These are phyloP conservation scores for Hypoxylon intermedium DNA, from an alignment of 495 filamentous ascomycete species.

Conservation along the genomic window DNA sequence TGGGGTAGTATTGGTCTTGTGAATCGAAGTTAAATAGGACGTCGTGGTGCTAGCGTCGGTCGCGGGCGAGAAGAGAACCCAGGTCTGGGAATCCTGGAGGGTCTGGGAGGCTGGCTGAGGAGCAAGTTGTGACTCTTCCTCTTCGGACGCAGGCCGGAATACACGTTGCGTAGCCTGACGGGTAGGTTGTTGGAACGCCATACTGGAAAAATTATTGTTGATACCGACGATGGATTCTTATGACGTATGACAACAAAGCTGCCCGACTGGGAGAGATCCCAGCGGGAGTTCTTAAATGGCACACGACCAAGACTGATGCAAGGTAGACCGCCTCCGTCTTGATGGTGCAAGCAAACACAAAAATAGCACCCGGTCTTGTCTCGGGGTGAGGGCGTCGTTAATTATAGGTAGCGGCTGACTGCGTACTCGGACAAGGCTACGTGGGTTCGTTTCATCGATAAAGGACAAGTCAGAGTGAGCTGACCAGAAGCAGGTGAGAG, in stretches of 20 bases:
- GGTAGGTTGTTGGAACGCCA: slow-evolving; percentile 86
- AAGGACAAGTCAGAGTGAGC: slow-evolving; percentile 20
- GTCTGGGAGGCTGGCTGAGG: slow-evolving; percentile 48
- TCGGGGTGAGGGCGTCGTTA: slow-evolving; percentile 14
- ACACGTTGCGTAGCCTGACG: slow-evolving; percentile 66
- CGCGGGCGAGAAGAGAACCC: slow-evolving; percentile 90
- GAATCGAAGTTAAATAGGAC: slow-evolving; percentile 75
- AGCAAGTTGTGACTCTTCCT: slow-evolving; percentile 52
- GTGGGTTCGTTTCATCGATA: slow-evolving; percentile 19
- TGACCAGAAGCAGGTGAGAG: slow-evolving; percentile 26
- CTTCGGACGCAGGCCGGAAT: slow-evolving; percentile 59
- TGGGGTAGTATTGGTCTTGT: slow-evolving; percentile 72
- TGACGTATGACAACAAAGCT: slow-evolving; percentile 26
- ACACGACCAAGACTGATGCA: slow-evolving; percentile 21
- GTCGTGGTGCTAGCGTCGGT: slow-evolving; percentile 67
- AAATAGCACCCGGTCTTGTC: slow-evolving; percentile 11
- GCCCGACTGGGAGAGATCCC: slow-evolving; percentile 34
- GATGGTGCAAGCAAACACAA: slow-evolving; percentile 10
- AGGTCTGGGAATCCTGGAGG: slow-evolving; percentile 82
- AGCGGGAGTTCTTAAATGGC: slow-evolving; percentile 37
- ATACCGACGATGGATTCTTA: slow-evolving; percentile 11
- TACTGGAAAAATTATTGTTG: slow-evolving; percentile 45
- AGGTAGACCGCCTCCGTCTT: slow-evolving; percentile 4
- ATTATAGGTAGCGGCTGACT: slow-evolving; percentile 31
- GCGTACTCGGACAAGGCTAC: slow-evolving; percentile 23